These are phyloP conservation scores for Fusarium sp. DNA, from an alignment of 2,329 filamentous ascomycete species.

Conservation along the genomic window DNA sequence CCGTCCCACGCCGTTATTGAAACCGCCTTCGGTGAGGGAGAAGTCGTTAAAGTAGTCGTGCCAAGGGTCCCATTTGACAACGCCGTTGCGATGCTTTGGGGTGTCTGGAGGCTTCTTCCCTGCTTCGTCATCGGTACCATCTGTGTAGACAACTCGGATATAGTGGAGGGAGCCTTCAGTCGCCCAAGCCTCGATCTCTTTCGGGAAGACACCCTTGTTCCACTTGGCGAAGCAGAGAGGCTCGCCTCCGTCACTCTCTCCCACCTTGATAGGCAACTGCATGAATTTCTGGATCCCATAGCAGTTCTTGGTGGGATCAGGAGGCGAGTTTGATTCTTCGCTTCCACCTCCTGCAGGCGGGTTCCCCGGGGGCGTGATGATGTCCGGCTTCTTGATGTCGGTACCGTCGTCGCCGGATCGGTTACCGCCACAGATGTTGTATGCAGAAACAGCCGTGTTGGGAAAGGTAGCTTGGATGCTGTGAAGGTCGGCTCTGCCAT, in stretches of 20 bases:
- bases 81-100: neutral
- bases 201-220: conserved; percentile 2
- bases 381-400: neutral
- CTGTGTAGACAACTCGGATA: conserved; percentile 1
- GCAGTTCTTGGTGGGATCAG: neutral
- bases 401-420: neutral
- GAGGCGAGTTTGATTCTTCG: neutral
- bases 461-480: neutral
- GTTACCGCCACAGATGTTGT: neutral
- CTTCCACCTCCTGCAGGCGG: neutral
- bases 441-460: neutral
- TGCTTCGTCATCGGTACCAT: neutral
- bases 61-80: conserved; percentile 3
- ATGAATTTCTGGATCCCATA: neutral
- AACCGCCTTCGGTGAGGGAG: neutral
- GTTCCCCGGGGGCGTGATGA: neutral
- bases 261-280: neutral
- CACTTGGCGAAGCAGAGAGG: neutral
- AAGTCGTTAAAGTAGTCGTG: neutral
- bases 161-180: conserved; percentile 3
- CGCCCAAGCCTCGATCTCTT: conserved; percentile 1
- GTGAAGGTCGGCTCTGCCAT: neutral
- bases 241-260: neutral
- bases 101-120: neutral
- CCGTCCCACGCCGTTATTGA: neutral